phyloP scores from a whole-genome alignment of 179 eudicot genomes.

The Nepenthes alata region DNA sequence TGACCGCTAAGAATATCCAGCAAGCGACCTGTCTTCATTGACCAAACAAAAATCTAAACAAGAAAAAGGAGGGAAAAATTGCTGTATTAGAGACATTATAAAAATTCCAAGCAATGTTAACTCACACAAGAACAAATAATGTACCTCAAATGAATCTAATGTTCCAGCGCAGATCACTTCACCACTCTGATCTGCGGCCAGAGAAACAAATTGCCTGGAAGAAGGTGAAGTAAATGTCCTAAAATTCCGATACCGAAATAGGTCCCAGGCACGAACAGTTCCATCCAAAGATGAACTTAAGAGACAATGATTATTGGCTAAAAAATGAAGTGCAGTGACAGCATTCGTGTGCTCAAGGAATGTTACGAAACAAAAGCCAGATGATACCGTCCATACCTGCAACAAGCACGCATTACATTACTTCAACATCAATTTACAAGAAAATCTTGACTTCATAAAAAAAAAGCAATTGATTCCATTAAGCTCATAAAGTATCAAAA shows the following conservation, averaged over 20 bases:
- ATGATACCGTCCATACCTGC: constrained; percentile 94
- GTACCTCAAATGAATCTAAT: constrained; percentile 93
- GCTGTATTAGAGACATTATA: constrained; percentile 8
- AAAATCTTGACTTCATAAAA: not conserved
- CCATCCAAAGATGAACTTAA: constrained; percentile 97
- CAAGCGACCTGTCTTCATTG: constrained; percentile 96
- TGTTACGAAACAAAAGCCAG: constrained; percentile 90
- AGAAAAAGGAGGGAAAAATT: not conserved
- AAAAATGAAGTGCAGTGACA: constrained; percentile 86
- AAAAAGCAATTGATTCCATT: not conserved
- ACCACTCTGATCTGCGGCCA: constrained; percentile 91
- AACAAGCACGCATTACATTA: constrained; percentile 5
- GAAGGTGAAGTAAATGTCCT: constrained; percentile 91
- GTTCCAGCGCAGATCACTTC: constrained; percentile 99
- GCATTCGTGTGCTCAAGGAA: constrained; percentile 97
- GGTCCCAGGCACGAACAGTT: constrained; percentile 96
- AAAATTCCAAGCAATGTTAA: not conserved
- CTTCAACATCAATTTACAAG: not conserved
- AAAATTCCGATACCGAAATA: constrained; percentile 82
- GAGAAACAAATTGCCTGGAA: constrained; percentile 85
- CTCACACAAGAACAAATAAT: not conserved
- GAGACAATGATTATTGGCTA: constrained; percentile 68
- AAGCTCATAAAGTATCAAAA: not conserved
- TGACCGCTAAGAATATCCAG: constrained; percentile 92
- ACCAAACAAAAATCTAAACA: constrained; percentile 86